Conservation (phyloP, 768 basidiomycete species). For the Agrocybe chaxingu region DNA sequence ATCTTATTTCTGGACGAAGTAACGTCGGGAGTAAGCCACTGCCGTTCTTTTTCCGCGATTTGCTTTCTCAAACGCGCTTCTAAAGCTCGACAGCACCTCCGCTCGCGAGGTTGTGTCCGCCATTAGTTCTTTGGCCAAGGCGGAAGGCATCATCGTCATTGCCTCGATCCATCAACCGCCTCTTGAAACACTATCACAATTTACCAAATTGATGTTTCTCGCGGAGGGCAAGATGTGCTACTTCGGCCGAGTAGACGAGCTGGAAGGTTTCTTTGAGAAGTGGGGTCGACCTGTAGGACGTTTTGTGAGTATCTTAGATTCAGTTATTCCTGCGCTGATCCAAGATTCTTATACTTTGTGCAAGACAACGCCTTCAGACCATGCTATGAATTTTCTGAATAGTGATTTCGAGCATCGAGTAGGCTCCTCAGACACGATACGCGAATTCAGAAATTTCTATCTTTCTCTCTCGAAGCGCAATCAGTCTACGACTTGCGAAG, state of each 20-base stretch:
- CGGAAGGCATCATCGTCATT: slow-evolving; percentile 53
- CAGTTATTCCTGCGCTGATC: not conserved
- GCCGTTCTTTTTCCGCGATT: not conserved
- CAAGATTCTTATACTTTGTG: slow-evolving; percentile 17
- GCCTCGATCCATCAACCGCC: slow-evolving; percentile 70
- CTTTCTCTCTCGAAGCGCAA: slow-evolving; percentile 15
- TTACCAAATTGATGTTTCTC: slow-evolving; percentile 58
- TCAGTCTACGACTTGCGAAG: not conserved
- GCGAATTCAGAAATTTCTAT: slow-evolving; percentile 33
- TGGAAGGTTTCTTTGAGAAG: slow-evolving; percentile 35
- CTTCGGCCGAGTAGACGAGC: slow-evolving; percentile 37
- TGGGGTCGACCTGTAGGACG: slow-evolving; percentile 36
- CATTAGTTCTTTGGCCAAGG: slow-evolving; percentile 39
- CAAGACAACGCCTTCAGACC: slow-evolving; percentile 54
- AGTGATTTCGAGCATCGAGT: slow-evolving; percentile 33
- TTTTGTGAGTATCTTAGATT: slow-evolving; percentile 23
- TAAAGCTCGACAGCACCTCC: slow-evolving; percentile 46
- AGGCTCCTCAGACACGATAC: slow-evolving; percentile 14
- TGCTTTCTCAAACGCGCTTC: not conserved
- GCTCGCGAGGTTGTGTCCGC: slow-evolving; percentile 40
- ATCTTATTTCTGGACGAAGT: slow-evolving; percentile 65
- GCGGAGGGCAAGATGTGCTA: slow-evolving; percentile 47
- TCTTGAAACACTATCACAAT: slow-evolving; percentile 55
- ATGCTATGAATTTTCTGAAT: slow-evolving; percentile 57
- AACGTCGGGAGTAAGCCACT: slow-evolving; percentile 41